A percentile compares a stretch with the other conserved stretches of the same genome.
Evolutionary conservation across 768 basidiomycete species (phyloP).

Genomic region (Hygrocybe coccinea): DNA sequence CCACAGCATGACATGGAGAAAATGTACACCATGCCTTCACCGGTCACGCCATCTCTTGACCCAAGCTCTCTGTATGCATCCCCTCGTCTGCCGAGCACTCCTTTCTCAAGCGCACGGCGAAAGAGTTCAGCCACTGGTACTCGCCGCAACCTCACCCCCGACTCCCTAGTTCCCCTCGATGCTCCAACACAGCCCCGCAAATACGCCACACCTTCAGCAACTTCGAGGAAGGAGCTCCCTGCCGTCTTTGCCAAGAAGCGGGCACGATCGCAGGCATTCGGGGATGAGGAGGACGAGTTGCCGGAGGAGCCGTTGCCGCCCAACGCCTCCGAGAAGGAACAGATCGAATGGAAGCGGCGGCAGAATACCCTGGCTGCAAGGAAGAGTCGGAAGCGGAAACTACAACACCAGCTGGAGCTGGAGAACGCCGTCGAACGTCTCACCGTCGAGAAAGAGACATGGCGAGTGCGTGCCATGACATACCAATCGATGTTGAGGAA

Average conservation of each 20-base stretch:
- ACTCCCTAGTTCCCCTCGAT: slow-evolving; percentile 59
- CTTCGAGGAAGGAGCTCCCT: slow-evolving; percentile 76
- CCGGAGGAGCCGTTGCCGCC: slow-evolving; percentile 37
- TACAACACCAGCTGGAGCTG: slow-evolving; percentile 61
- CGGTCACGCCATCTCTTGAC: slow-evolving; percentile 8
- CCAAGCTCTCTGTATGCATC: slow-evolving; percentile 7
- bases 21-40: slow-evolving; percentile 10
- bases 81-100: slow-evolving; percentile 1
- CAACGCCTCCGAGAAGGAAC: slow-evolving; percentile 52
- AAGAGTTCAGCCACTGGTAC: slow-evolving; percentile 54
- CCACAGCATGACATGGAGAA: neutral
- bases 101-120: slow-evolving; percentile 23
- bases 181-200: slow-evolving; percentile 77
- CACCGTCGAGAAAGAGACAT: slow-evolving; percentile 55
- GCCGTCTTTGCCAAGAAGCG: slow-evolving; percentile 66
- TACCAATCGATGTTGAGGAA: slow-evolving; percentile 52
- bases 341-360: slow-evolving; percentile 72
- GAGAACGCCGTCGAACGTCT: slow-evolving; percentile 52
- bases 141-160: slow-evolving; percentile 64
- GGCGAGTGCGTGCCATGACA: slow-evolving; percentile 52
- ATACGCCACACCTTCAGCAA: slow-evolving; percentile 68
- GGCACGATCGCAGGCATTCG: slow-evolving; percentile 38
- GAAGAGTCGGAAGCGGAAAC: slow-evolving; percentile 72
- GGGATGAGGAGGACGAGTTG: slow-evolving; percentile 49
- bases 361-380: slow-evolving; percentile 86